phyloP scores from a whole-genome alignment of 805 yeast species.

The Metschnikowia similis region DNA sequence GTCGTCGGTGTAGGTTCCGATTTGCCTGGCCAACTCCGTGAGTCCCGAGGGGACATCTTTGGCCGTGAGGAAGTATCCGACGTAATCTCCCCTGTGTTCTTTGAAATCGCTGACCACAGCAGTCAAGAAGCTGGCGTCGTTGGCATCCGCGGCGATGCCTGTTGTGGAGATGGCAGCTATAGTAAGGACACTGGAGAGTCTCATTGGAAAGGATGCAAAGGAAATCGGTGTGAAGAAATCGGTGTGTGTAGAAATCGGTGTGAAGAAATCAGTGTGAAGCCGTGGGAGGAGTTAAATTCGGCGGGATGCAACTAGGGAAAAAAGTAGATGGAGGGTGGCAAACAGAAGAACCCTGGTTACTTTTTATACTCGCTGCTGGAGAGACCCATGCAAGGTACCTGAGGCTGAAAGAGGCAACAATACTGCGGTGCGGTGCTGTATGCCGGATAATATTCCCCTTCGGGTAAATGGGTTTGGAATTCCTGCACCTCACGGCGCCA shows the following conservation, averaged over 20 bases:
- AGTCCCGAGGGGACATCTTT: conserved; percentile 26
- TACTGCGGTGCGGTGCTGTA: neutral
- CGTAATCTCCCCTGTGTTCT: conserved; percentile 27
- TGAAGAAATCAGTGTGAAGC: too few relatives aligned
- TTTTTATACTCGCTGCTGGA: neutral
- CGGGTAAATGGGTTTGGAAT: neutral
- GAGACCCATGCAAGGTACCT: neutral
- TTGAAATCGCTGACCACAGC: conserved; percentile 36
- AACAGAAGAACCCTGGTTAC: neutral
- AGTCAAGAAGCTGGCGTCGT: conserved; percentile 24
- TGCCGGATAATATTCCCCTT: neutral
- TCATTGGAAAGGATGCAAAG: conserved; percentile 14
- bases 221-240: neutral
- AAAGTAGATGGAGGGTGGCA: neutral
- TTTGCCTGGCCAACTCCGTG: conserved; percentile 27
- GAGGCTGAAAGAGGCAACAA: neutral
- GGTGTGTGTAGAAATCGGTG: neutral
- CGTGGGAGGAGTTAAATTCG: too few relatives aligned
- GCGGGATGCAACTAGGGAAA: neutral
- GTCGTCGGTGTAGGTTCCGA: conserved; percentile 41
- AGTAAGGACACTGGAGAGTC: conserved; percentile 12
- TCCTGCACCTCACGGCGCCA: neutral
- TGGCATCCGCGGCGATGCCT: conserved; percentile 5
- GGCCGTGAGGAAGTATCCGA: conserved; percentile 28
- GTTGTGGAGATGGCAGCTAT: conserved; percentile 9